Conservation (phyloP, 192 early-diverging fungal genomes). For the Coemansia sp. region DNA sequence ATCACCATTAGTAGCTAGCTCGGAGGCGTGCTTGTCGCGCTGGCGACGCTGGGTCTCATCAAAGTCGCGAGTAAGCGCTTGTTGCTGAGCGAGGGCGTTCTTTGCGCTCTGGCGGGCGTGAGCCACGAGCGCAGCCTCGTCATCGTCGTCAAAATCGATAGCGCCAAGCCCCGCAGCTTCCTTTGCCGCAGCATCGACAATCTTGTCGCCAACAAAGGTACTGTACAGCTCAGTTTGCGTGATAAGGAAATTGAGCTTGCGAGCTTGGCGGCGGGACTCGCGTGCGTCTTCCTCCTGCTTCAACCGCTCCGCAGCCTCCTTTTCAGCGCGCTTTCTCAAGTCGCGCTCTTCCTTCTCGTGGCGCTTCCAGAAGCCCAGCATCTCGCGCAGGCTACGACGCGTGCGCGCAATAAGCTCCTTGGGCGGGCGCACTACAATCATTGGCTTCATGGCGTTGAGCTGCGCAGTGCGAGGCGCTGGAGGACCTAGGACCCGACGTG, state of each 20-base stretch:
- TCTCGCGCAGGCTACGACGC: slow-evolving; percentile 72
- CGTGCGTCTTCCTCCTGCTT: slow-evolving; percentile 82
- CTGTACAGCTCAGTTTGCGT: slow-evolving; percentile 92
- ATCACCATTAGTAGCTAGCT: slow-evolving; percentile 6
- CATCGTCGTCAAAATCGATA: slow-evolving; percentile 80
- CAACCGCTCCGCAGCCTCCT: slow-evolving; percentile 77
- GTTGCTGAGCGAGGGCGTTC: slow-evolving; percentile 73
- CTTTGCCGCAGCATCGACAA: slow-evolving; percentile 38
- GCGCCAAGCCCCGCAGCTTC: slow-evolving; percentile 50
- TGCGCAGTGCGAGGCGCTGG: slow-evolving; percentile 35
- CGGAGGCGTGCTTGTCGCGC: slow-evolving; percentile 31
- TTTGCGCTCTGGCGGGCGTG: slow-evolving; percentile 77
- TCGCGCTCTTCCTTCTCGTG: slow-evolving; percentile 92
- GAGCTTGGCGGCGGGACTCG: slow-evolving; percentile 78
- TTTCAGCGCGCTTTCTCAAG: slow-evolving; percentile 83
- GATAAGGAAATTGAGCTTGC: slow-evolving; percentile 92
- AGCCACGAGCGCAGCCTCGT: slow-evolving; percentile 68
- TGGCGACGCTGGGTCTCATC: slow-evolving; percentile 59
- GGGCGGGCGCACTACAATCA: slow-evolving; percentile 36
- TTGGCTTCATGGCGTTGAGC: slow-evolving; percentile 40
- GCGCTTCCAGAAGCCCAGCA: slow-evolving; percentile 90
- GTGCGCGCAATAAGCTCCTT: slow-evolving; percentile 67
- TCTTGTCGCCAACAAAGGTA: slow-evolving; percentile 89
- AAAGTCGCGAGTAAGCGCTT: slow-evolving; percentile 68
- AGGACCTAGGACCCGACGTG: slow-evolving; percentile 62